Evolutionary conservation across 495 filamentous ascomycete genomes (phyloP).

Genomic region (Aspergillus nanangensis): DNA sequence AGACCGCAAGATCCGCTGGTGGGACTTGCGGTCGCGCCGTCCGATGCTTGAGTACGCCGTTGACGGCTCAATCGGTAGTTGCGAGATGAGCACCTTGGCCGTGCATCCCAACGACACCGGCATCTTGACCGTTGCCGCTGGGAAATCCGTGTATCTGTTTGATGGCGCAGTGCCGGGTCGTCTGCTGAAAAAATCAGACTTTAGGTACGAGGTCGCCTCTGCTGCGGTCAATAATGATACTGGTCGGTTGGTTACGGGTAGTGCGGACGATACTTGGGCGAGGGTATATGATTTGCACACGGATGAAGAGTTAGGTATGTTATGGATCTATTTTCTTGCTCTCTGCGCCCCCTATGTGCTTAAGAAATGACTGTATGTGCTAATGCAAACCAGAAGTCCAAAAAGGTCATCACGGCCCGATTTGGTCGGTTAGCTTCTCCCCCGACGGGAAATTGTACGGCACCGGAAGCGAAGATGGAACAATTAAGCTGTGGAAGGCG

Average conservation of each 20-base stretch:
- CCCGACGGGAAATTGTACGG: slow-evolving; percentile 94
- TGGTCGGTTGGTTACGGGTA: slow-evolving; percentile 81
- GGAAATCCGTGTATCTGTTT: slow-evolving; percentile 91
- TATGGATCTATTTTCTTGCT: neutral
- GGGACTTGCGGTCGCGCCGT: slow-evolving; percentile 72
- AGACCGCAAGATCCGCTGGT: slow-evolving; percentile 90
- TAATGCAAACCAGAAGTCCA: slow-evolving; percentile 63
- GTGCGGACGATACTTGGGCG: slow-evolving; percentile 86
- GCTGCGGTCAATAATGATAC: slow-evolving; percentile 80
- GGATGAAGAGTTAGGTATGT: slow-evolving; percentile 68
- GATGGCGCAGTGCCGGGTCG: slow-evolving; percentile 64
- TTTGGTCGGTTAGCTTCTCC: slow-evolving; percentile 92
- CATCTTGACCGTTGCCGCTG: slow-evolving; percentile 58
- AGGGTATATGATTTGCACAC: slow-evolving; percentile 83
- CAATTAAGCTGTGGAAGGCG: slow-evolving; percentile 89
- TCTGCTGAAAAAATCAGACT: slow-evolving; percentile 71
- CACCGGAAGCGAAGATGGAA: slow-evolving; percentile 95
- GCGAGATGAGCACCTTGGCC: slow-evolving; percentile 68
- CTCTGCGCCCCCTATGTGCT: neutral
- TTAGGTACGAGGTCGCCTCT: slow-evolving; percentile 79
- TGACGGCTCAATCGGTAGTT: slow-evolving; percentile 81
- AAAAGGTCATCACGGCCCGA: slow-evolving; percentile 95
- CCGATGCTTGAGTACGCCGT: slow-evolving; percentile 68
- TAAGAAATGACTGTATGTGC: neutral
- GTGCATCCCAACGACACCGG: slow-evolving; percentile 36